These are phyloP conservation scores for Tritrichomonas foetus DNA, from an alignment of 208 protist genomes.

Conservation along the genomic window DNA sequence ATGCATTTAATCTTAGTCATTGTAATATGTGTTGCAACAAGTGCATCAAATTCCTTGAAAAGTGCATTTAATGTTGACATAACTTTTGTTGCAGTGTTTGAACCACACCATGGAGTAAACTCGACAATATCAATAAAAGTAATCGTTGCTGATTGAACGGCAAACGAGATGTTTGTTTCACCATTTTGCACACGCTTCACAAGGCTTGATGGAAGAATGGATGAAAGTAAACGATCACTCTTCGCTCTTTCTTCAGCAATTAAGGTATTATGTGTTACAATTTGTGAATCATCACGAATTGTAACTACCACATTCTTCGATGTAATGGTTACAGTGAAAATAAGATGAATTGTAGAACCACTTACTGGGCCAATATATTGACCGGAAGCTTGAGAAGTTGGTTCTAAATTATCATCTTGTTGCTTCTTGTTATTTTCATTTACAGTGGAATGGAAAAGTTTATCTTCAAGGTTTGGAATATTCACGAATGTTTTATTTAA, in stretches of 20 bases:
- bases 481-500: no score
- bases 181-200: not conserved
- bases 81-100: not conserved
- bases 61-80: not conserved
- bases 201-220: not conserved
- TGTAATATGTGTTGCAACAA: not conserved
- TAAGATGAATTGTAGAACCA: no score
- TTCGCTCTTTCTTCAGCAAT: not conserved
- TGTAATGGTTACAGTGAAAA: no score
- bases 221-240: not conserved
- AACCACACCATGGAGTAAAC: not conserved
- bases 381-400: no score
- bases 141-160: not conserved
- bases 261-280: not conserved
- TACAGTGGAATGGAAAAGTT: no score
- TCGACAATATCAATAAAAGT: not conserved
- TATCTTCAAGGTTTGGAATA: no score
- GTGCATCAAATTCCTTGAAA: not conserved
- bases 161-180: not conserved
- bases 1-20: no score
- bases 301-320: no score
- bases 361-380: no score
- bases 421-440: no score
- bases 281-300: not conserved
- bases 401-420: no score